Evolutionary conservation across 129 eudicot genomes (phyloP).

Genomic region (Saposhnikovia divaricata): DNA sequence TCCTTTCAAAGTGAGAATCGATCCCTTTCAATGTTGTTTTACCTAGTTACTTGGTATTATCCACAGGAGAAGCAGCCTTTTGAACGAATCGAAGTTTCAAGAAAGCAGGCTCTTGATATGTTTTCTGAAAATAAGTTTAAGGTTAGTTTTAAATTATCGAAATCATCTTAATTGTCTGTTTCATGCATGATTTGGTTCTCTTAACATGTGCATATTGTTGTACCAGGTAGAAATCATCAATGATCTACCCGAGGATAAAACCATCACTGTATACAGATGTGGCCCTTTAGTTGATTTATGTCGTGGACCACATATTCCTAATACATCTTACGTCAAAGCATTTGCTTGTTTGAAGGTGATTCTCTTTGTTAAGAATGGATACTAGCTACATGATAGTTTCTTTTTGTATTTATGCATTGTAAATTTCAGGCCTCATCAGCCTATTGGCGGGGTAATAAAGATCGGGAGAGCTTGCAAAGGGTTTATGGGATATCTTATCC

Average conservation of each 20-base stretch:
- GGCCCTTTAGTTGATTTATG: conserved; percentile 97
- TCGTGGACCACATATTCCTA: conserved; percentile 98
- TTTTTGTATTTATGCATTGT: neutral
- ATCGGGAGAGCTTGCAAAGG: conserved; percentile 95
- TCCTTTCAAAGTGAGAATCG: neutral
- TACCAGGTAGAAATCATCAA: conserved; percentile 83
- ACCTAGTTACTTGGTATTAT: neutral
- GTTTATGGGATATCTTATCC: conserved; percentile 97
- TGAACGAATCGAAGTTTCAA: conserved; percentile 91
- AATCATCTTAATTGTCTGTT: neutral
- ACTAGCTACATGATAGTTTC: neutral
- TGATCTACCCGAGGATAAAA: conserved; percentile 84
- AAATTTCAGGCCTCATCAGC: conserved; percentile 81
- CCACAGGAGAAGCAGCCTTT: conserved; percentile 82
- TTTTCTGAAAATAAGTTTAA: conserved; percentile 87
- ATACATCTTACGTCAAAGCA: conserved; percentile 88
- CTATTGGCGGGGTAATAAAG: conserved; percentile 90
- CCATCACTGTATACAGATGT: conserved; percentile 97
- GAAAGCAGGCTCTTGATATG: conserved; percentile 85
- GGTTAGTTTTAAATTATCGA: conserved; percentile 29
- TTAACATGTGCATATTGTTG: neutral
- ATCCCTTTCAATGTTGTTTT: neutral
- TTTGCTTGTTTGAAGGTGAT: conserved; percentile 76
- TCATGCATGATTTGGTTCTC: neutral
- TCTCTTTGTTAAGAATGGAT: conserved; percentile 7